Evolutionary conservation across 306 rosid genomes (phyloP).

Genomic region (Ziziphus jujuba): DNA sequence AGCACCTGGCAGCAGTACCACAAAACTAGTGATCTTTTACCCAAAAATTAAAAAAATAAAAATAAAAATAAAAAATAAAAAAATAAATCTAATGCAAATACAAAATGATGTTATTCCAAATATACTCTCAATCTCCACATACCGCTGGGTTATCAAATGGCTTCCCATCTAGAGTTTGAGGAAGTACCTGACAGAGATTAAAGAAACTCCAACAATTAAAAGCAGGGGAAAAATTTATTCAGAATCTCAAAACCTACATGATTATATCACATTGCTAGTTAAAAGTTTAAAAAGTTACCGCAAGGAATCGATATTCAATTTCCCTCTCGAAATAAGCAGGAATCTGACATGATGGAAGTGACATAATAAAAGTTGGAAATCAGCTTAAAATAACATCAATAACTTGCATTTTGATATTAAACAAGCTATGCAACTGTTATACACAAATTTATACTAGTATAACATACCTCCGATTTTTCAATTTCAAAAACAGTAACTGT

Average conservation of each 20-base stretch:
- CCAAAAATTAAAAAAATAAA: constrained; percentile 5
- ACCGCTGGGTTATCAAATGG: constrained; percentile 63
- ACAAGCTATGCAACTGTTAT: background rate
- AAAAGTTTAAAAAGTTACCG: constrained; percentile 48
- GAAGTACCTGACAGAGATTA: constrained; percentile 54
- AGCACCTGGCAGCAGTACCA: constrained; percentile 57
- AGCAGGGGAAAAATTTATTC: background rate
- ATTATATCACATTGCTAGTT: background rate
- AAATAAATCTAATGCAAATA: background rate
- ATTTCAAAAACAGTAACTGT: constrained; percentile 76
- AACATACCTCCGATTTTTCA: constrained; percentile 69
- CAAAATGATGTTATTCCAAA: background rate
- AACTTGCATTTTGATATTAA: constrained; percentile 3
- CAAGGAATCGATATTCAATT: constrained; percentile 86
- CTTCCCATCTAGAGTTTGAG: constrained; percentile 68
- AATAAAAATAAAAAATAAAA: no score
- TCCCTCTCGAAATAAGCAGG: constrained; percentile 86
- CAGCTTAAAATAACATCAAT: background rate
- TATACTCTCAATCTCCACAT: constrained; percentile 25
- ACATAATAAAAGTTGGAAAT: constrained; percentile 2
- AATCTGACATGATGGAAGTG: constrained; percentile 47
- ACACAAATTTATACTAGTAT: background rate
- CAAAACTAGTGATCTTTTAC: constrained; percentile 5
- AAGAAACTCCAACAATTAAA: constrained; percentile 18
- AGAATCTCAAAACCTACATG: background rate